Percentiles rank a stretch among this genome's conserved stretches.
Conservation (phyloP, 176 grass and related monocot species). For the Carex kokanica region DNA sequence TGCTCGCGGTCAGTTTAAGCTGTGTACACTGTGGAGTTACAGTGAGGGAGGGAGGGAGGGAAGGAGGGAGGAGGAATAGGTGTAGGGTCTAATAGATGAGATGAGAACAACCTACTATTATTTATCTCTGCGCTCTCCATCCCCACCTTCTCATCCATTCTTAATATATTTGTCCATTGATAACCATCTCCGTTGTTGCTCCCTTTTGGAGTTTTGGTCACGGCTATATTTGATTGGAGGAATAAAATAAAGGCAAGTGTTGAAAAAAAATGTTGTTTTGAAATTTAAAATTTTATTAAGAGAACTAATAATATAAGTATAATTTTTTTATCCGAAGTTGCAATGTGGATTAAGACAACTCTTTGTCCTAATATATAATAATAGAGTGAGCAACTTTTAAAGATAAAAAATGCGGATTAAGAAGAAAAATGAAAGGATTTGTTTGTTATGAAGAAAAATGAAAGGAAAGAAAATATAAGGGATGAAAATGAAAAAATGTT, state of each 20-base stretch:
- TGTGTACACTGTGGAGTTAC: not conserved
- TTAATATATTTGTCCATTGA: not conserved
- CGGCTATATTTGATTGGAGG: too few species aligned
- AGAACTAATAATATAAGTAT: too few species aligned
- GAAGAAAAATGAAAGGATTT: too few species aligned
- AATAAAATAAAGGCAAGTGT: too few species aligned
- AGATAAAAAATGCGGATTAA: too few species aligned
- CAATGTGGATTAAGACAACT: too few species aligned
- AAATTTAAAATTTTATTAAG: too few species aligned
- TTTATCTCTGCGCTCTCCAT: slow-evolving; percentile 17
- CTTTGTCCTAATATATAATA: too few species aligned
- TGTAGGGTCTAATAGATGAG: not conserved
- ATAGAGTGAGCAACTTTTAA: too few species aligned
- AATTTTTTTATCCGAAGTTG: too few species aligned
- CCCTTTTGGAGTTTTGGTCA: not conserved
- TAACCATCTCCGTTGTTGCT: not conserved
- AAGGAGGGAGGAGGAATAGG: not conserved
- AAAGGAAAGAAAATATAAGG: not conserved
- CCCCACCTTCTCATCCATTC: slow-evolving; percentile 9
- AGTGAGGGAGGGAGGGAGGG: too few species aligned
- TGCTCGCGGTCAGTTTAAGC: not conserved
- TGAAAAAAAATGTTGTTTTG: too few species aligned
- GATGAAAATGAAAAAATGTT: not conserved
- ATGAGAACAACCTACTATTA: slow-evolving; percentile 20
- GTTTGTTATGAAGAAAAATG: not conserved